phyloP scores from a whole-genome alignment of 1,284 basidiomycete species.

The Peniophora sp. region DNA sequence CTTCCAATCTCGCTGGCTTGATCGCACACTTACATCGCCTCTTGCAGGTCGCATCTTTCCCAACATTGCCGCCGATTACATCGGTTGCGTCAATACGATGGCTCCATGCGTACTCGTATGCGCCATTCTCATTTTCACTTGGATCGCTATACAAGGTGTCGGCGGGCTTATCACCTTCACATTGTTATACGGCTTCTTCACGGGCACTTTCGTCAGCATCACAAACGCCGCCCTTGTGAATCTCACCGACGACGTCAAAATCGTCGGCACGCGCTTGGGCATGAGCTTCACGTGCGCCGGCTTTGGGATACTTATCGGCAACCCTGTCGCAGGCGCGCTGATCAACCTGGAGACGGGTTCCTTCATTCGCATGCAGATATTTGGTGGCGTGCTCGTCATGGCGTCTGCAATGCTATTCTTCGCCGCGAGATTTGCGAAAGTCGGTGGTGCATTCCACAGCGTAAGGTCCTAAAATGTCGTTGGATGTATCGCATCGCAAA shows the following conservation, averaged over 20 bases:
- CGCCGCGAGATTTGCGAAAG: neutral
- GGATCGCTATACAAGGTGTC: constrained; percentile 1
- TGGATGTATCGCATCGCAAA: too few species aligned
- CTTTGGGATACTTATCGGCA: constrained; percentile 9
- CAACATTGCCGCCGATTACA: constrained; percentile 17
- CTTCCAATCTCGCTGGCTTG: neutral
- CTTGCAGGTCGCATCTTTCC: constrained; percentile 18
- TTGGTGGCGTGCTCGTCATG: constrained; percentile 5
- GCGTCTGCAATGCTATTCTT: too few species aligned
- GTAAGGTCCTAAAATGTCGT: too few species aligned
- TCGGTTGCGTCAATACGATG: constrained; percentile 19
- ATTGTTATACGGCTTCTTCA: constrained; percentile 13
- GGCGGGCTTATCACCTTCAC: constrained; percentile 7
- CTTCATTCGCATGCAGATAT: constrained; percentile 6
- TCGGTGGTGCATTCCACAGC: too few species aligned
- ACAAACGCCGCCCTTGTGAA: constrained; percentile 3
- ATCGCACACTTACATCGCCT: too few species aligned
- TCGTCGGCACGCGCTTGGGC: constrained; percentile 10
- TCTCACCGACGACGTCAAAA: constrained; percentile 5
- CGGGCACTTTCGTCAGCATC: constrained; percentile 10
- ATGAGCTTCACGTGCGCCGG: constrained; percentile 9
- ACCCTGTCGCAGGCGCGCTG: constrained; percentile 9
- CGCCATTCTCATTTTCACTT: constrained; percentile 6
- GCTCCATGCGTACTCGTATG: constrained; percentile 14
- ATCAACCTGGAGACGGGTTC: constrained; percentile 7